phyloP scores from a whole-genome alignment of 768 basidiomycete genomes.

The Coprinellus micaceus region DNA sequence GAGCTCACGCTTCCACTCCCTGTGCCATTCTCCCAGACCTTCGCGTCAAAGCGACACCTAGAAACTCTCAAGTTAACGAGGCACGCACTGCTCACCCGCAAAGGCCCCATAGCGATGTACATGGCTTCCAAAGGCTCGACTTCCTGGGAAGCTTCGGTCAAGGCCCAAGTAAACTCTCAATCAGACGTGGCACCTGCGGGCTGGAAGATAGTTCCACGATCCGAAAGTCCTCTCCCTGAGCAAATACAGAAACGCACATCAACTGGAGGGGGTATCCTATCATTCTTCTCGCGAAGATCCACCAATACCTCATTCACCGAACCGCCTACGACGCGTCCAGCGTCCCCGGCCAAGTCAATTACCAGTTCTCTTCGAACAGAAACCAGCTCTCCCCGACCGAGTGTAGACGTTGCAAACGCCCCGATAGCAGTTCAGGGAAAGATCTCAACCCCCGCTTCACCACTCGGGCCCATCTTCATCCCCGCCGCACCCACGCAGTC shows the following conservation, averaged over 20 bases:
- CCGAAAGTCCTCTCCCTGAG: constrained; percentile 28
- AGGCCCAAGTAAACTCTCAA: constrained; percentile 44
- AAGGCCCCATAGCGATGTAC: constrained; percentile 69
- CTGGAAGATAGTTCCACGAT: constrained; percentile 67
- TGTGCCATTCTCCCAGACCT: constrained; percentile 51
- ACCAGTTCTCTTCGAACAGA: constrained; percentile 16
- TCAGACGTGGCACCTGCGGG: constrained; percentile 65
- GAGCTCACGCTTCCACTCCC: constrained; percentile 48
- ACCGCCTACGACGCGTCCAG: constrained; percentile 10
- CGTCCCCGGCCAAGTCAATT: constrained; percentile 15
- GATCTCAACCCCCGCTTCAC: constrained; percentile 1
- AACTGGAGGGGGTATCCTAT: constrained; percentile 62
- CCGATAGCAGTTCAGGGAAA: constrained; percentile 4
- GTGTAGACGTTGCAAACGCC: constrained; percentile 7
- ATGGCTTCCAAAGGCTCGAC: constrained; percentile 67
- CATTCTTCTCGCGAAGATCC: constrained; percentile 59
- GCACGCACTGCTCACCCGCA: constrained; percentile 47
- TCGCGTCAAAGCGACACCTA: constrained; percentile 53
- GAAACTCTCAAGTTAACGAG: constrained; percentile 64
- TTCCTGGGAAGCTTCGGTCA: constrained; percentile 72
- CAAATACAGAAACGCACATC: constrained; percentile 46
- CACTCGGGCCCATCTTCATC: background rate
- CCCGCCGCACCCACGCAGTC: background rate
- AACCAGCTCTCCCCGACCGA: constrained; percentile 10
- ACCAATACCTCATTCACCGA: constrained; percentile 4